Percentiles rank a stretch among this genome's conserved stretches.
Evolutionary conservation across 2,329 filamentous ascomycete genomes (phyloP).

Genomic region (Colletotrichum echinochloae): DNA sequence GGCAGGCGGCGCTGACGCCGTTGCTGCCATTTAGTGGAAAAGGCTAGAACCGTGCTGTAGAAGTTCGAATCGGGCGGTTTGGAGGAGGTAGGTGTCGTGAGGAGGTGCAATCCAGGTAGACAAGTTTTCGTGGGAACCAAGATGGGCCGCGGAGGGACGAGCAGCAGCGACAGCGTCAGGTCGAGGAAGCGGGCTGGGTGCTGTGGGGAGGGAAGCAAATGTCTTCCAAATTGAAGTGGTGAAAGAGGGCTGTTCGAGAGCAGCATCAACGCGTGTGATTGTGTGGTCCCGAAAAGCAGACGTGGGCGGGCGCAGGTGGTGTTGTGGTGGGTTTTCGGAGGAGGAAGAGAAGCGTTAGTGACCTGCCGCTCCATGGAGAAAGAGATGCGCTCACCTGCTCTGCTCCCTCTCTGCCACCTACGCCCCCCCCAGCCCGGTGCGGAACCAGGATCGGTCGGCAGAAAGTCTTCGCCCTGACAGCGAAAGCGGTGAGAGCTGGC

Average conservation of each 20-base stretch:
- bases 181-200: constrained; percentile 36
- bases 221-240: constrained; percentile 14
- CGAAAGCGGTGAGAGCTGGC: constrained; percentile 41
- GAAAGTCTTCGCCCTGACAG: constrained; percentile 39
- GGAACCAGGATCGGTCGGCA: constrained; percentile 42
- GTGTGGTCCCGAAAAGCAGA: constrained; percentile 22
- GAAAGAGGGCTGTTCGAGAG: constrained; percentile 27
- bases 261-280: constrained; percentile 36
- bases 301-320: constrained; percentile 33
- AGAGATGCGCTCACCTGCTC: constrained; percentile 42
- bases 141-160: constrained; percentile 37
- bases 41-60: constrained; percentile 13
- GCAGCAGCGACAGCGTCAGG: constrained; percentile 34
- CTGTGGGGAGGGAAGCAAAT: constrained; percentile 25
- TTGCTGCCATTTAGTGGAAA: constrained; percentile 61
- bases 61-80: constrained; percentile 24
- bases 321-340: constrained; percentile 42
- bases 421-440: constrained; percentile 26
- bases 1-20: constrained; percentile 62
- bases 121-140: constrained; percentile 37
- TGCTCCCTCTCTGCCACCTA: constrained; percentile 39
- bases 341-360: constrained; percentile 41
- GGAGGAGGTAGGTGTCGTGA: constrained; percentile 21
- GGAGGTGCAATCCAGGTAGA: constrained; percentile 31
- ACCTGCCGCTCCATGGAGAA: constrained; percentile 39